A percentile compares a stretch with the other conserved stretches of the same genome.
Evolutionary conservation across 2,329 filamentous ascomycete genomes (phyloP).

Genomic region (Fusarium papillatum): DNA sequence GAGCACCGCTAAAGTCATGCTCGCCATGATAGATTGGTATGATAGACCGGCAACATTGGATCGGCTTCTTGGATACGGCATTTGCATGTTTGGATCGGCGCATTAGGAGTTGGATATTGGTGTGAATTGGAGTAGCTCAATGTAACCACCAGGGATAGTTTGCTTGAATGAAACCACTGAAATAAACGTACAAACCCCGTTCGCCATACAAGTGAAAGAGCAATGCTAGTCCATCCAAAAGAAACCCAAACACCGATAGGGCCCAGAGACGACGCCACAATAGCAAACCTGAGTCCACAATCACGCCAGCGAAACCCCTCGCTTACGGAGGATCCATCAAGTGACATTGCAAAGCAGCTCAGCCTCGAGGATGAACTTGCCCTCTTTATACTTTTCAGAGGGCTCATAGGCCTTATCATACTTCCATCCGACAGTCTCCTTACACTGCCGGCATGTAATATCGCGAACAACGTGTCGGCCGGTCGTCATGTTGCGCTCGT

Average conservation of each 20-base stretch:
- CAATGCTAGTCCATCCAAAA: constrained; percentile 17
- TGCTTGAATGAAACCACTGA: constrained; percentile 9
- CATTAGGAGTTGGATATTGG: constrained; percentile 10
- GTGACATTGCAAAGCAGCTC: constrained; percentile 88
- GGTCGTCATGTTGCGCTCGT: constrained; percentile 98
- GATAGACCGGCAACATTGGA: not conserved
- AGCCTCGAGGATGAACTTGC: constrained; percentile 96
- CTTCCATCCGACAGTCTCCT: constrained; percentile 96
- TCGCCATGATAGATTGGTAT: not conserved
- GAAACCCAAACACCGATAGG: constrained; percentile 16
- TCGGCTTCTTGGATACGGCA: not conserved
- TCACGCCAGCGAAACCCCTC: not conserved
- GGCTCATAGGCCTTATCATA: constrained; percentile 97
- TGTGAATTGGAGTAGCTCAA: constrained; percentile 10
- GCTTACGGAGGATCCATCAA: constrained; percentile 46
- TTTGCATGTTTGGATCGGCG: constrained; percentile 16
- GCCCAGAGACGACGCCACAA: constrained; percentile 37
- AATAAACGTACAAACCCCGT: constrained; percentile 2
- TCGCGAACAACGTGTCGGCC: constrained; percentile 95
- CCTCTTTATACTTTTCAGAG: constrained; percentile 98
- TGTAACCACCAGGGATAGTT: constrained; percentile 6
- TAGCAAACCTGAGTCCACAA: constrained; percentile 5
- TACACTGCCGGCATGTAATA: constrained; percentile 92
- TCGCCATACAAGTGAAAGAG: constrained; percentile 22
- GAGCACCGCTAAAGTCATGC: constrained; percentile 67